These are phyloP conservation scores for Linum usitatissimum DNA, from an alignment of 345 rosid species.

Conservation along the genomic window DNA sequence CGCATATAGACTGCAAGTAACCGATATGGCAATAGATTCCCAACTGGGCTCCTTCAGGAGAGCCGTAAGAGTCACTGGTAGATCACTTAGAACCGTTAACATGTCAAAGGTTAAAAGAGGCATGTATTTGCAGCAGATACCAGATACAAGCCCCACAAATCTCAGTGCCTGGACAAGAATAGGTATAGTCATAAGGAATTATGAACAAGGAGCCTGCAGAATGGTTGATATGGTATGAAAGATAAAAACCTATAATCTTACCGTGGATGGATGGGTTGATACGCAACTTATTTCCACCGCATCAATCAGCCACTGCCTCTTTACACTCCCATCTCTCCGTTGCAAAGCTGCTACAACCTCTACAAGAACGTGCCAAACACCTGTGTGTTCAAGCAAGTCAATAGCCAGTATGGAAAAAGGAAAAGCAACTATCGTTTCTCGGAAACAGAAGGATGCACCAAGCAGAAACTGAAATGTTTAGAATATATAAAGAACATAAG, in stretches of 20 bases:
- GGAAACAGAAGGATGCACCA: background rate
- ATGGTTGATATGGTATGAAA: too few species aligned
- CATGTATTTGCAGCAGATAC: constrained; percentile 84
- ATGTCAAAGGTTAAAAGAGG: constrained; percentile 60
- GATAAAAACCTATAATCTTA: constrained; percentile 17
- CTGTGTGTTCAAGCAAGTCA: constrained; percentile 26
- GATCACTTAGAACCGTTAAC: constrained; percentile 42
- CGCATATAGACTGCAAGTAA: constrained; percentile 39
- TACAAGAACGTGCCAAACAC: constrained; percentile 55
- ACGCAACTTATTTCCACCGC: constrained; percentile 77
- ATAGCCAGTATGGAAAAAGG: background rate
- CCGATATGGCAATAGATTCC: constrained; percentile 42
- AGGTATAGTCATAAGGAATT: too few species aligned
- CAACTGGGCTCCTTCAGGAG: constrained; percentile 51
- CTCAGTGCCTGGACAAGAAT: constrained; percentile 39
- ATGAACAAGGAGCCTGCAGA: too few species aligned
- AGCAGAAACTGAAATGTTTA: background rate
- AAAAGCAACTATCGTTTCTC: background rate
- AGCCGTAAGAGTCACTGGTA: constrained; percentile 59
- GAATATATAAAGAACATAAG: background rate
- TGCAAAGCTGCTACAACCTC: constrained; percentile 68
- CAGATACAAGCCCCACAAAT: constrained; percentile 61
- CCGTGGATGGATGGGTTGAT: constrained; percentile 70
- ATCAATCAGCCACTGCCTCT: constrained; percentile 80
- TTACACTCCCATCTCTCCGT: constrained; percentile 51